Evolutionary conservation across 768 basidiomycete species (phyloP), one percentile per base, ranked within the genome.

Genomic region (button mushroom (Agaricus bisporus)): DNA sequence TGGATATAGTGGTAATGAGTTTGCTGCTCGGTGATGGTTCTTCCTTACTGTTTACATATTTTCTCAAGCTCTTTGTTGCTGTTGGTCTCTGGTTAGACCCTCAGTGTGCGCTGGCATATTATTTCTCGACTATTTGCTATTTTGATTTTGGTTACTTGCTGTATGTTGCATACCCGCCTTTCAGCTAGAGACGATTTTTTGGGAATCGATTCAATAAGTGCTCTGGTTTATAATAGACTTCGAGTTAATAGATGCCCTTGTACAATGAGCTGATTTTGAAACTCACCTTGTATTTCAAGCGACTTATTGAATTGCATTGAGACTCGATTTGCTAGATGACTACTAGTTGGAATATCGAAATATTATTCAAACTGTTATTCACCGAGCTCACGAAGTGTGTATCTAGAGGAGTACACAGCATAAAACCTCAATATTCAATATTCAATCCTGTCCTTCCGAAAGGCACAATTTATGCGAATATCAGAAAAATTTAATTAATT

Each of bases 21-120:
- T 42, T 51, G 2, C 49, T 48, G 46, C 45, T 12, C 46, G 54
- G 46, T 58, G 46, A 58, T 47, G 45, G 41, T 43, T 32, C 45
- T 41, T 18, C 26, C 41, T 25, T 39, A 36, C 17, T 47, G 28
- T 28, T 14, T 43, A 25, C 29, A 18, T 43, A 50, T 45, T 44
- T 46, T 22, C 32, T 39, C 42, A 52, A 49, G 20, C 45, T 38
- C 22, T 41, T 46, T 45, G 15, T 35, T 26, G 44, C 51, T 46
- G 58, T 47, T 59, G 58, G 41, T 52, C 55, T 48, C 48, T 38
- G 48, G 48, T 37, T 25, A n/a, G 48, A 38, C 48, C 14, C 42
- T 4, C 20, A 4, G 15, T 11, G 7, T 41, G 39, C 39, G 18
- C 26, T 25, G 42, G 12, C 26, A 25, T 25, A 18, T 12, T 25